These are phyloP conservation scores for Akanthomyces muscarius DNA, from an alignment of 2,329 filamentous ascomycete genomes.

Conservation along the genomic window DNA sequence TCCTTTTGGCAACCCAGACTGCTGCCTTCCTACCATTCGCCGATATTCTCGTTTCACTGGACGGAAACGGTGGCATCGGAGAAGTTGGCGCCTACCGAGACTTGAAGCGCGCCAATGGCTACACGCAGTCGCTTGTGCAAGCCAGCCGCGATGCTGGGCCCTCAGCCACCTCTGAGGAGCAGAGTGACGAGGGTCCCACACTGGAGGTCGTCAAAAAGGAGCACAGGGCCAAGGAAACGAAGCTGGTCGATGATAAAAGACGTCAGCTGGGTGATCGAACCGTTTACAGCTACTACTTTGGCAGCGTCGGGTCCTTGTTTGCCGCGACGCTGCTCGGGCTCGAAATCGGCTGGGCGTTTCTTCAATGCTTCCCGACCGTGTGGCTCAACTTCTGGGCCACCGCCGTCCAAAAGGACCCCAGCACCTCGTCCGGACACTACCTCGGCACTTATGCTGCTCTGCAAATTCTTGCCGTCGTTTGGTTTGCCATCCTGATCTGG, in stretches of 20 bases:
- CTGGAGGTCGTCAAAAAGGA: constrained; percentile 13
- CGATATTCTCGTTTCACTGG: constrained; percentile 24
- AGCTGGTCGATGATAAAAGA: constrained; percentile 21
- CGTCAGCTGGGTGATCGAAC: constrained; percentile 28
- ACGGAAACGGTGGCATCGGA: constrained; percentile 18
- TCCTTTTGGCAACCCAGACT: constrained; percentile 36
- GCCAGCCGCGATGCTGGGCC: not conserved
- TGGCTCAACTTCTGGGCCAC: constrained; percentile 32
- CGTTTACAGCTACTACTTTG: constrained; percentile 29
- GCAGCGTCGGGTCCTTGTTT: constrained; percentile 26
- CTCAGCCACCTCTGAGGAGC: not conserved
- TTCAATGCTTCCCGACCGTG: constrained; percentile 29
- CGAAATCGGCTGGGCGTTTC: constrained; percentile 26
- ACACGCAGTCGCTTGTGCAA: not conserved
- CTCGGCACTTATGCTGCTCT: constrained; percentile 26
- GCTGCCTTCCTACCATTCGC: constrained; percentile 28
- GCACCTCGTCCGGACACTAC: constrained; percentile 20
- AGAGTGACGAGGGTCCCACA: not conserved
- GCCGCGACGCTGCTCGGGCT: constrained; percentile 23
- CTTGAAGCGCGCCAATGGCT: constrained; percentile 12
- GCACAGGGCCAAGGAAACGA: constrained; percentile 24
- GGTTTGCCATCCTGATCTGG: constrained; percentile 24
- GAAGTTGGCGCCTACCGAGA: constrained; percentile 32
- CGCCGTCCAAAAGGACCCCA: constrained; percentile 19
- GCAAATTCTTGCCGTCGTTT: constrained; percentile 23